Evolutionary conservation across 2,329 filamentous ascomycete species (phyloP).

Genomic region (Aspergillus terreus): DNA sequence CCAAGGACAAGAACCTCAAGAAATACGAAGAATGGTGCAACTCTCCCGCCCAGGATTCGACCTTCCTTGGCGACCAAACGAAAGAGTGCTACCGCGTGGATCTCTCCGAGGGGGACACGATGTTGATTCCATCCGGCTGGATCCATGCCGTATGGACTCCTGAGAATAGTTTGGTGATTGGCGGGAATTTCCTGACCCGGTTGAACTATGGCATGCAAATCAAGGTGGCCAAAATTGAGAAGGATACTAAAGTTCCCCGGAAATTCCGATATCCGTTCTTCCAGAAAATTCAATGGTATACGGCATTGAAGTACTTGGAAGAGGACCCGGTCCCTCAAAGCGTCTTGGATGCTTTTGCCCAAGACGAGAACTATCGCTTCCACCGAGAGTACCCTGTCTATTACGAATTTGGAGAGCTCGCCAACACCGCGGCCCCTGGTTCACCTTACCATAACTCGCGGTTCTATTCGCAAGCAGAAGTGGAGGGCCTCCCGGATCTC

Average conservation of each 20-base stretch:
- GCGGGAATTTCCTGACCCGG: slow-evolving; percentile 66
- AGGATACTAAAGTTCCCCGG: slow-evolving; percentile 61
- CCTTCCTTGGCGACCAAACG: slow-evolving; percentile 61
- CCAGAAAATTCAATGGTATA: slow-evolving; percentile 67
- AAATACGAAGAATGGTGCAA: slow-evolving; percentile 71
- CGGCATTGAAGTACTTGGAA: slow-evolving; percentile 60
- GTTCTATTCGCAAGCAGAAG: slow-evolving; percentile 61
- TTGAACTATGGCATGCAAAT: slow-evolving; percentile 66
- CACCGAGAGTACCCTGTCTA: slow-evolving; percentile 54
- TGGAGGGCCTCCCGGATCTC: slow-evolving; percentile 58
- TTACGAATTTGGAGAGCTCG: slow-evolving; percentile 55
- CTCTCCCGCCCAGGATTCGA: slow-evolving; percentile 62
- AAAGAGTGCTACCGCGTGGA: slow-evolving; percentile 66
- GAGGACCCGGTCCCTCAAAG: slow-evolving; percentile 60
- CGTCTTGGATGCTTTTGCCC: slow-evolving; percentile 53
- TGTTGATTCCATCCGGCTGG: slow-evolving; percentile 69
- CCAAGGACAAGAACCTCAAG: slow-evolving; percentile 64
- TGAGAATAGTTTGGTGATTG: slow-evolving; percentile 65
- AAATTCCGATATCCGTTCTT: slow-evolving; percentile 67
- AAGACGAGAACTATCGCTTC: slow-evolving; percentile 52
- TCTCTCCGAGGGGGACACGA: slow-evolving; percentile 63
- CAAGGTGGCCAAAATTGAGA: slow-evolving; percentile 63
- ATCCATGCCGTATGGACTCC: slow-evolving; percentile 71
- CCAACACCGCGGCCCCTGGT: slow-evolving; percentile 49
- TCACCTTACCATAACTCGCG: slow-evolving; percentile 55